Evolutionary conservation across 179 eudicot genomes (phyloP), one percentile per base, ranked within the genome.

Genomic region (Vitellaria paradoxa): DNA sequence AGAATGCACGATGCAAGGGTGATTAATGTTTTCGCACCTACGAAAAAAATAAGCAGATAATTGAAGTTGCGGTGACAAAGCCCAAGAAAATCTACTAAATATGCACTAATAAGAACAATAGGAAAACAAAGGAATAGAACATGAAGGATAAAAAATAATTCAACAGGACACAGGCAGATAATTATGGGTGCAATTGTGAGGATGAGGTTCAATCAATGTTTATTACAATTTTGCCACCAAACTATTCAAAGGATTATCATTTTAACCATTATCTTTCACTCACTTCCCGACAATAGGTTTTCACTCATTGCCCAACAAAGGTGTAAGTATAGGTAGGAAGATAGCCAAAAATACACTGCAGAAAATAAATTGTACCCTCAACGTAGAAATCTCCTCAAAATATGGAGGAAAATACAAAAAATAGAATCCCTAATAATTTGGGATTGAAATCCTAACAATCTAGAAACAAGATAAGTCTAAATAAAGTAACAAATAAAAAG

Each of bases 1-100:
- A 92, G 81, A 82, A 80, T 68, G 61, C 83, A 82, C 45, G 87
- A 82, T 75, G 88, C 87, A 76, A 88, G 57, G 62, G 85, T 77
- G 71, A 96, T 73, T 21, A 88, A 74, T 71, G 81, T 79, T 89
- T 96, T 96, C 64, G 90, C 96, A 84, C 90, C 99, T 96, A 74
- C 2, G 69, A 72, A 82, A 69, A 37, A 42, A 46, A 52, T 30
- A 20, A 10, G 77, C 71, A 75, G 26, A 47, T 21, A 55, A 62
- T 20, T 13, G 18, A 65, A 59, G 55, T 37, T 30, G 63, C 14
- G 75, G 50, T 49, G 13, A 21, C 10, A 12, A 80, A 80, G 7
- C 61, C 17, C 45, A 26, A 63, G 56, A 61, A 68, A 18, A 59
- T 30, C 47, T 11, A 63, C 26, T 26, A 49, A n/a, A 3, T 53